These are phyloP conservation scores for Pythium plurisporium DNA, from an alignment of 352 stramenopile genomes.

Conservation along the genomic window DNA sequence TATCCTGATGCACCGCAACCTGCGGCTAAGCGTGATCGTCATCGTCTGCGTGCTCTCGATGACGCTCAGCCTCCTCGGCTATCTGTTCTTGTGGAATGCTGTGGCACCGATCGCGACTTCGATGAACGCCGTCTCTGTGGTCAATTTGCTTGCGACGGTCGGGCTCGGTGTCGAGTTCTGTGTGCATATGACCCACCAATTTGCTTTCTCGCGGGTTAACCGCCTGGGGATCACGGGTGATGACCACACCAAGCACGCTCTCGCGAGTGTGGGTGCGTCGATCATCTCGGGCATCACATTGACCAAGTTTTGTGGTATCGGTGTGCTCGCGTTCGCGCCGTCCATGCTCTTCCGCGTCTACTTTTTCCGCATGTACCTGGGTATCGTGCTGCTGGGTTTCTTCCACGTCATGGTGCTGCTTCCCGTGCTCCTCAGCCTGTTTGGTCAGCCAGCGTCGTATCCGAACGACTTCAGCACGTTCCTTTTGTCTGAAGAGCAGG, in stretches of 20 bases:
- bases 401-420: constrained; percentile 81
- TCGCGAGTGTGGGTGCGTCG: constrained; percentile 71
- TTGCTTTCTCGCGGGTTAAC: constrained; percentile 55
- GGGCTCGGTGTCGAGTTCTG: constrained; percentile 89
- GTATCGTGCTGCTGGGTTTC: constrained; percentile 80
- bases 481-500: constrained; percentile 61
- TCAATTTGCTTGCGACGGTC: constrained; percentile 86
- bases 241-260: constrained; percentile 71
- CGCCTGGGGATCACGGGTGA: constrained; percentile 37
- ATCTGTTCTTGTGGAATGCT: constrained; percentile 81
- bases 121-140: constrained; percentile 89
- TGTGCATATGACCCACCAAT: constrained; percentile 84
- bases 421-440: constrained; percentile 75
- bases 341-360: constrained; percentile 91
- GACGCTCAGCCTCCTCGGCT: constrained; percentile 67
- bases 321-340: constrained; percentile 85
- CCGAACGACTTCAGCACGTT: constrained; percentile 69
- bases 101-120: constrained; percentile 50
- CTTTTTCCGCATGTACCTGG: constrained; percentile 92
- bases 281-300: constrained; percentile 91
- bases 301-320: constrained; percentile 90
- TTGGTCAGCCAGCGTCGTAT: constrained; percentile 45
- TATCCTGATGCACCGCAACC: constrained; percentile 67
- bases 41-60: constrained; percentile 77
- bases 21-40: constrained; percentile 63